Evolutionary conservation across 2,329 filamentous ascomycete genomes (phyloP), one percentile per base, ranked within the genome.

Genomic region (Hypoxylon sp.): DNA sequence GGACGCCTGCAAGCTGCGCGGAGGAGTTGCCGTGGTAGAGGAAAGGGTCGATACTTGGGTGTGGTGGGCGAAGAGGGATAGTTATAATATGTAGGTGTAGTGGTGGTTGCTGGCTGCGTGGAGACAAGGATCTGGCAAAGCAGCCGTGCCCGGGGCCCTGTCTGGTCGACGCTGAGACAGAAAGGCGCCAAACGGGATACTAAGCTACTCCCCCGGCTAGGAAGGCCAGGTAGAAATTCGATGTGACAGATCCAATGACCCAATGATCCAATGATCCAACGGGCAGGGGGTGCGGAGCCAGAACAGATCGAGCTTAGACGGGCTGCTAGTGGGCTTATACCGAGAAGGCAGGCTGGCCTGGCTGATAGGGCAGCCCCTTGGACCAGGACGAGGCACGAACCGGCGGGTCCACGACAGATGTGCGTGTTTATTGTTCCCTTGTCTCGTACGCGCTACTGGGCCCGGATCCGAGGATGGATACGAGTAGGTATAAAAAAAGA

Each of bases 1-100:
- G 63, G 56, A 66, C 70, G 72, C 66, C 71, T 67, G 69, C 67
- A 67, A 73, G 70, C 67, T 73, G 72, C 71, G 69, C 72, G 73
- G 72, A 73, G 72, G 72, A 70, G 73, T 74, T 67, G 70, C 73
- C 73, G 70, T 69, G 65, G 54, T 60, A 56, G 58, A 62, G 58
- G 62, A 64, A 33, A 67, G 64, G 69, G 67, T 67, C 70, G 69
- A 73, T 71, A 78, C 74, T 72, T 73, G 70, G 64, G 62, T 60
- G 64, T 63, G 69, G 57, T 52, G 57, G 55, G 50, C 46, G 49
- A 62, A 62, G 62, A 64, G 55, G 60, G 64, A 62, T 69, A 60
- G 67, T 70, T 74, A 73, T 74, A 74, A 69, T 72, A 70, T 68
- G 65, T 67, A 54, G 56, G 54, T 60, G 53, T 53, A n/a, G 55